These are phyloP conservation scores for Hyphopichia fennica DNA, from an alignment of 1,139 yeast genomes.

Conservation along the genomic window DNA sequence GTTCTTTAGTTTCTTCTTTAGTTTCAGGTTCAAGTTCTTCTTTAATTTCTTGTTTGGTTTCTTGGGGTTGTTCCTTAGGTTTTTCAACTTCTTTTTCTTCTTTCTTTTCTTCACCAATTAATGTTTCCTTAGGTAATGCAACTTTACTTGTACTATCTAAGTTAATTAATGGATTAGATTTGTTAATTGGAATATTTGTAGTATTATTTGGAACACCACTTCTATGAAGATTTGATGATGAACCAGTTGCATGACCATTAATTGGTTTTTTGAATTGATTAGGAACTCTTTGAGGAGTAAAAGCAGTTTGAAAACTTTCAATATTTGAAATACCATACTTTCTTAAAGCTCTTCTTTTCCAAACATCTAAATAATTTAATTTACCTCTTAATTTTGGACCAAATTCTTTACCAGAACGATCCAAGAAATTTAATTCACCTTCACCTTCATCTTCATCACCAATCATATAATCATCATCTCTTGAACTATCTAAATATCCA, in stretches of 20 bases:
- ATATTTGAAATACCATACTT: slow-evolving; percentile 37
- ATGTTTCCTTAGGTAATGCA: slow-evolving; percentile 43
- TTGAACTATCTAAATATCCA: slow-evolving; percentile 31
- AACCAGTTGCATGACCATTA: slow-evolving; percentile 6
- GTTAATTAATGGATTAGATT: slow-evolving; percentile 20
- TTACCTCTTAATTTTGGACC: slow-evolving; percentile 35
- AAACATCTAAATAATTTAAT: slow-evolving; percentile 50
- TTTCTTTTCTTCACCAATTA: slow-evolving; percentile 31
- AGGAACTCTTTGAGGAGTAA: slow-evolving; percentile 32
- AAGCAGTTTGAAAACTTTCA: slow-evolving; percentile 40
- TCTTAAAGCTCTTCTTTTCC: slow-evolving; percentile 50
- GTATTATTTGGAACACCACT: not conserved
- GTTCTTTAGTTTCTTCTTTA: slow-evolving; percentile 1
- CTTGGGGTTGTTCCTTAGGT: not conserved
- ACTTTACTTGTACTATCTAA: slow-evolving; percentile 32
- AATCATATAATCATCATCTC: slow-evolving; percentile 48
- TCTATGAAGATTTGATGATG: slow-evolving; percentile 4
- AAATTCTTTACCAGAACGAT: slow-evolving; percentile 35
- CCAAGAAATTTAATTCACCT: slow-evolving; percentile 42
- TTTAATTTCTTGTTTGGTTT: slow-evolving; percentile 3
- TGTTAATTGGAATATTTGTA: not conserved
- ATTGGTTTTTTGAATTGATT: slow-evolving; percentile 11
- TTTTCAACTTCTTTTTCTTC: slow-evolving; percentile 5
- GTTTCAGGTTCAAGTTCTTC: slow-evolving; percentile 6
- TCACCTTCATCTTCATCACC: slow-evolving; percentile 51